Evolutionary conservation across 371 early-diverging fungal species (phyloP), one percentile per base, ranked within the genome.

Genomic region (Mortierella sp.): DNA sequence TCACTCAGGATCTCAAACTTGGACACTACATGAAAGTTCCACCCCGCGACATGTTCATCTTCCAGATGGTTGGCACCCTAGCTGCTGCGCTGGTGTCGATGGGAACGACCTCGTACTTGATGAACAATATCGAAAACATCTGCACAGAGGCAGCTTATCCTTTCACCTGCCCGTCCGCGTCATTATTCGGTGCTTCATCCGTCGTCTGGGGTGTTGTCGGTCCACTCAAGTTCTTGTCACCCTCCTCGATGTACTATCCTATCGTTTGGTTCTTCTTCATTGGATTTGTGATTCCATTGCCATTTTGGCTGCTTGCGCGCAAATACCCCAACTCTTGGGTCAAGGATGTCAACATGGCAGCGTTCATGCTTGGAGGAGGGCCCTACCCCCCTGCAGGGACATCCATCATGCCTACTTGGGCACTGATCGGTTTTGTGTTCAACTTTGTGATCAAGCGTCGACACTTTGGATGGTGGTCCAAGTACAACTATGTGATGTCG

Each of bases 401-500:
- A 14, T 65, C 78, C 13, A 76, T 76, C 63, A 76, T 84, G 54
- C 78, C 87, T 52, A 87, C 86, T 62, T 91, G 91, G 91, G 88
- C 86, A 54, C 61, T 82, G 26, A 70, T 82, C 18, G 90, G 89
- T 51, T 87, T 90, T 72, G 51, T 92, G 45, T 91, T 90, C 67
- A 90, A 90, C 81, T 90, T 76, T 71, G 80, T 78, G 30, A 54
- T 91, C 45, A 87, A 87, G 76, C 82, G 82, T 43, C 83, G 88
- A 58, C 76, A 80, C n/a, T 79, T 84, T 52, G 83, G 84, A 6
- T 92, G 92, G 92, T 93, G 91, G 91, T 71, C 81, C 60, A 82
- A 88, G 57, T 92, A 91, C 71, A 90, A 88, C 79, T 93, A 91
- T 69, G 85, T 92, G 18, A 84, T 93, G 39, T 91, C 93, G 9